Base-by-base conservation (phyloP, 2,329 filamentous ascomycete genomes). In the Apiospora phragmitis region DNA sequence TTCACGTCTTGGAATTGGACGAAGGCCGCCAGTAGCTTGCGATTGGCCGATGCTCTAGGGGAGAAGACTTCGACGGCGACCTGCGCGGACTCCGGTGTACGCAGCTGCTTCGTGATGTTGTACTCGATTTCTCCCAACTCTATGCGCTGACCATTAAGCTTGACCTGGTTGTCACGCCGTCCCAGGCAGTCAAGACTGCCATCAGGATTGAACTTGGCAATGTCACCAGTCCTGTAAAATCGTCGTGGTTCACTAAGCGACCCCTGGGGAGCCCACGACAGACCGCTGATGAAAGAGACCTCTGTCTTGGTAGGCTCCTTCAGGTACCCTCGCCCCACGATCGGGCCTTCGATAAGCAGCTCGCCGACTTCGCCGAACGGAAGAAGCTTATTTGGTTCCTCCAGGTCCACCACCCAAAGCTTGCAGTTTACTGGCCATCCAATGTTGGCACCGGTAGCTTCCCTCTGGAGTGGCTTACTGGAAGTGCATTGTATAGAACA, bases 1-100 rank as follows among this genome's bases (percentile, higher is more conserved):
- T 75, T 73, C 49, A 77, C 77, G 2, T 78, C 74, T 12, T 42
- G 65, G 21, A 67, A 67, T 18, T 43, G 38, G 16, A 83, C 75
- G 70, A 87, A 86, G 1, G 84, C 83, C 4, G 87, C 83, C 21
- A 89, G 76, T 3, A 32, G n/a, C 38, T 67, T 45, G 38, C 38
- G 65, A 18, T 26, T 45, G n/a, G 38, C 38, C 7, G 38, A 43
- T 18, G 29, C 67, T 49, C 35, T 45, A 4, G 35, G 35, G 6
- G 65, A 43, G 65, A 45, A 42, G n/a, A 67, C 42, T 11, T 67
- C 65, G 38, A 67, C 65, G 14, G 65, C 38, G 65, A 67, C 65
- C 38, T 45, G 65, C 0, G 65, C 65, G 24, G 55, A 62, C 4
- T 62, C 55, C 0, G 55, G 55, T 2, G 38, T 32, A 3, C 18